These are phyloP conservation scores for Saprolegnia parasitica DNA, from an alignment of 352 stramenopile species.

Conservation along the genomic window DNA sequence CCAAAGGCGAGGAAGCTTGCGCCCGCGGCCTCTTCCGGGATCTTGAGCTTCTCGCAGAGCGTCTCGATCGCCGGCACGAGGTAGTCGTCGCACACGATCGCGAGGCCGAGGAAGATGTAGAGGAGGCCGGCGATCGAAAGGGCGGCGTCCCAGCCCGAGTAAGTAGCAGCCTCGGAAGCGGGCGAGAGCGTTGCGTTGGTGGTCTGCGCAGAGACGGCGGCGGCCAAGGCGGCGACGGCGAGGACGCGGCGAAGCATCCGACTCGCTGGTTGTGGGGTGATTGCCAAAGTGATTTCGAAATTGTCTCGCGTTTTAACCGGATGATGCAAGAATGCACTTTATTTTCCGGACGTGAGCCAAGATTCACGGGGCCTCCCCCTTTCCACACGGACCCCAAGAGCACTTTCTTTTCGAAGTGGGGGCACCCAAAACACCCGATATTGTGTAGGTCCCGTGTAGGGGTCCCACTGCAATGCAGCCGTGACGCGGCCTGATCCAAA, in stretches of 20 bases:
- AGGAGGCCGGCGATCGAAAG: conserved; percentile 58
- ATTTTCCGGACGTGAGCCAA: neutral
- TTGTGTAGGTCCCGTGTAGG: too few relatives aligned
- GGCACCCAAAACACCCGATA: too few relatives aligned
- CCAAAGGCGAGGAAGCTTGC: conserved; percentile 83
- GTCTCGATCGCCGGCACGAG: conserved; percentile 76
- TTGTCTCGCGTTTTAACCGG: neutral
- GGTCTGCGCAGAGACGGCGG: neutral
- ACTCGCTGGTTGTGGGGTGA: neutral
- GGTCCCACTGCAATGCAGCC: too few relatives aligned
- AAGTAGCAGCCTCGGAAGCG: neutral
- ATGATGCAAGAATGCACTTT: neutral
- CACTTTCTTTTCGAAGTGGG: too few relatives aligned
- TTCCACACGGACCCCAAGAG: too few relatives aligned
- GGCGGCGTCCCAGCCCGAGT: conserved; percentile 18
- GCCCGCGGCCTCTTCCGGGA: conserved; percentile 73
- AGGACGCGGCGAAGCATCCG: neutral
- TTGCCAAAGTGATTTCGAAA: neutral
- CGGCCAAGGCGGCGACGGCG: neutral
- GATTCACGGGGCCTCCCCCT: too few relatives aligned
- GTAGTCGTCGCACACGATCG: conserved; percentile 87
- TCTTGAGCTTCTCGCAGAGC: conserved; percentile 52
- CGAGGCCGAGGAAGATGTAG: conserved; percentile 80
- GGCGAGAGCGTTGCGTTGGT: neutral
- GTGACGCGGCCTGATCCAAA: too few relatives aligned